Evolutionary conservation across 2,329 filamentous ascomycete species (phyloP), one percentile per base, ranked within the genome.

Genomic region (Arthrobotrys megalospora): DNA sequence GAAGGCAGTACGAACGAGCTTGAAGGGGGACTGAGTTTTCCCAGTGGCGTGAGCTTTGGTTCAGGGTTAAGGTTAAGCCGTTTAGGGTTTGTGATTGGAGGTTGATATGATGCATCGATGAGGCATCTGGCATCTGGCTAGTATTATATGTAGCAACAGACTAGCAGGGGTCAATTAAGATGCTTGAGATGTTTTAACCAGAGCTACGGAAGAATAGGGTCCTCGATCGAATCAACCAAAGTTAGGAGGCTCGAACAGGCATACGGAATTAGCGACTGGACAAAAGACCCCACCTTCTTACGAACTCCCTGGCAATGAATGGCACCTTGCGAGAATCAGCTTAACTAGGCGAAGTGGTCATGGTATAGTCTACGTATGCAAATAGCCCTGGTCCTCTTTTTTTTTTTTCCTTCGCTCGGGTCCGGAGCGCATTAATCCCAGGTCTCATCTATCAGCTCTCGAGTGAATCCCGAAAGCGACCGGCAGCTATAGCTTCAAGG

Each of bases 81-180:
- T 70, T 38, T 50, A 41, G 36, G 28, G 47, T 62, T 62, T 70
- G 66, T 70, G 53, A 70, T 70, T 70, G 66, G 66, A 70, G 48
- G 28, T 36, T 67, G 19, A 32, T 45, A 55, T 34, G 64, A 67
- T 67, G 64, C 34, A 53, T 47, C 48, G 48, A 53, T 67, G 64
- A 67, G 48, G 64, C 50, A 69, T 69, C 65, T 45, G 38, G 45
- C 45, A 11, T 21, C 11, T 21, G n/a, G 10, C 34, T 60, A 60
- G 34, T 60, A 60, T 43, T n/a, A 5, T 60, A 60, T 14, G 41
- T 60, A 38, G 34, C 19, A 60, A 16, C 28, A 36, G n/a, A 38
- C 2, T n/a, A 34, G 50, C n/a, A n/a, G 36, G 58, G 38, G 45
- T 45, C 6, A 34, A 45, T 34, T 62, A n/a, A 34, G n/a, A 45